Percentiles rank a stretch among this genome's conserved stretches.
Conservation (phyloP, 768 basidiomycete species). For the Suillus ampliporus region DNA sequence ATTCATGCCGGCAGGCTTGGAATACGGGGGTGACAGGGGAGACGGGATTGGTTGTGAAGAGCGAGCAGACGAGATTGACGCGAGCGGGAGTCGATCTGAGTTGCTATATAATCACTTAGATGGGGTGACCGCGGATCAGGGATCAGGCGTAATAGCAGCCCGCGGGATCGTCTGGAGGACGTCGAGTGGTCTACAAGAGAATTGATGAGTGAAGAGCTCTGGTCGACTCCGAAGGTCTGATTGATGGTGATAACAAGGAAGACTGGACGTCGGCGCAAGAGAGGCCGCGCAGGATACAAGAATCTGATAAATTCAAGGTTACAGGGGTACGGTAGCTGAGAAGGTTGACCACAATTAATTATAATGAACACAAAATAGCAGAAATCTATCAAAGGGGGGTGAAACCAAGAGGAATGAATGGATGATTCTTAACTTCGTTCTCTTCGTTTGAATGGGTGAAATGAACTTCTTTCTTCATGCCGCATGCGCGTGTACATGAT, state of each 20-base stretch:
- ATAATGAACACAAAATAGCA: not conserved
- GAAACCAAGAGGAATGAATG: not conserved
- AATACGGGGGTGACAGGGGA: not conserved
- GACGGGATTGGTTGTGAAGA: not conserved
- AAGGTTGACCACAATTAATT: not conserved
- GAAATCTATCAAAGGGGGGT: not conserved
- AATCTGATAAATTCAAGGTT: constrained; percentile 4
- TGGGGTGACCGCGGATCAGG: constrained; percentile 1
- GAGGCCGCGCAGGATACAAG: not conserved
- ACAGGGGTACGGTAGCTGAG: not conserved
- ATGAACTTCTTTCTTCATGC: not conserved
- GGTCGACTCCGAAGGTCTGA: constrained; percentile 1
- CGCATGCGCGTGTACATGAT: not conserved
- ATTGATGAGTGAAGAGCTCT: not conserved
- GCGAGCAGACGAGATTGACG: not conserved
- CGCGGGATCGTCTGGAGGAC: not conserved
- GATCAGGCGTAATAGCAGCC: constrained; percentile 1
- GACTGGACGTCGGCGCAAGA: not conserved
- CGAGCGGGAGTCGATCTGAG: not conserved
- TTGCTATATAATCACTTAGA: not conserved
- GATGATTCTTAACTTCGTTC: constrained; percentile 2
- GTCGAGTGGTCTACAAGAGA: constrained; percentile 6
- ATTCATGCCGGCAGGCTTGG: not conserved
- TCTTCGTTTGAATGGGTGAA: not conserved
- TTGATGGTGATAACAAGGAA: constrained; percentile 9